Percentiles rank a stretch among this genome's conserved stretches.
phyloP scores from a whole-genome alignment of 1,284 basidiomycete genomes.

The Sanghuangporus weigelae region DNA sequence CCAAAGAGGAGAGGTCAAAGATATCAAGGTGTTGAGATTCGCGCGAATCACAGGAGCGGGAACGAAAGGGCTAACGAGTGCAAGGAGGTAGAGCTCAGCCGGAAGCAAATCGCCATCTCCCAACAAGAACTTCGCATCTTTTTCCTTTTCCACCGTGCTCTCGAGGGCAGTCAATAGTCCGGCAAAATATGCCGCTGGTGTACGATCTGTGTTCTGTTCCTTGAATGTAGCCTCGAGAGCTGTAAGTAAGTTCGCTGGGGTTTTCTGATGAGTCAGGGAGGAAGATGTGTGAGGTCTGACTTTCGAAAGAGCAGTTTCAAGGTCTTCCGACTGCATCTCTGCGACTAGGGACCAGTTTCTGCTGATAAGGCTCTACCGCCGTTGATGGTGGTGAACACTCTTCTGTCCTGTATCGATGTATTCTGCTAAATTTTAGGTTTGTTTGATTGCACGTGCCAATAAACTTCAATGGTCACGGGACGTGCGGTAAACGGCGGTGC shows the following conservation, averaged over 20 bases:
- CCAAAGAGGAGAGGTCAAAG: slow-evolving; percentile 77
- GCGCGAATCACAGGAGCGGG: slow-evolving; percentile 68
- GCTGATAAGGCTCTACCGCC: background rate
- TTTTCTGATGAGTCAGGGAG: slow-evolving; percentile 80
- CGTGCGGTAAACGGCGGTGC: background rate
- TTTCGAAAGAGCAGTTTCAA: slow-evolving; percentile 73
- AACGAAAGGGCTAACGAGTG: slow-evolving; percentile 59
- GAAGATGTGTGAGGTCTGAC: slow-evolving; percentile 86
- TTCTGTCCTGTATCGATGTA: background rate
- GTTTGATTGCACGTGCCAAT: background rate
- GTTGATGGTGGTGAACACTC: background rate
- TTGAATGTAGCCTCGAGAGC: slow-evolving; percentile 88
- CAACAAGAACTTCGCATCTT: slow-evolving; percentile 41
- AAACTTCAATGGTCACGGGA: background rate
- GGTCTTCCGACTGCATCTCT: slow-evolving; percentile 20
- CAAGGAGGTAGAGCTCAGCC: slow-evolving; percentile 86
- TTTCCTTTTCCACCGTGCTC: slow-evolving; percentile 60
- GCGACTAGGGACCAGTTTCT: background rate
- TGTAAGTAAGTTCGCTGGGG: slow-evolving; percentile 82
- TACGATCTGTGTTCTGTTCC: slow-evolving; percentile 66
- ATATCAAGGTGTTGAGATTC: slow-evolving; percentile 57
- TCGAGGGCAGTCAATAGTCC: slow-evolving; percentile 79
- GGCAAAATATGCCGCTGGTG: slow-evolving; percentile 86
- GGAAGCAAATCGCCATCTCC: slow-evolving; percentile 81
- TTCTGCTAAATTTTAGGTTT: slow-evolving; percentile 5